A percentile compares a stretch with the other conserved stretches of the same genome.
phyloP scores from a whole-genome alignment of 2,329 filamentous ascomycete genomes.

The Exserohilum turcica region DNA sequence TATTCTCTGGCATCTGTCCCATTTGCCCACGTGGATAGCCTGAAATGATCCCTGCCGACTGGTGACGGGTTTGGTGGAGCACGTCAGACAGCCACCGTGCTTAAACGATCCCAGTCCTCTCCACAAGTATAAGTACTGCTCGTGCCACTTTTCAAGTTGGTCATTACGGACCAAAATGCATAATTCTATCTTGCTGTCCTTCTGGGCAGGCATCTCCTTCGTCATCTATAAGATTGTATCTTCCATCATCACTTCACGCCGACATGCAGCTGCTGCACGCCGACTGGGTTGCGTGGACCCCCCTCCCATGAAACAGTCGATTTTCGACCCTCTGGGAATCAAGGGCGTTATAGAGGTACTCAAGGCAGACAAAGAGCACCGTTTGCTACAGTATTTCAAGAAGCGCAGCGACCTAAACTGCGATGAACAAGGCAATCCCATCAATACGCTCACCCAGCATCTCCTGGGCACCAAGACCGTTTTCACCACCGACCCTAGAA shows the following conservation, averaged over 20 bases:
- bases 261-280: constrained; percentile 44
- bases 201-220: constrained; percentile 41
- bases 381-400: constrained; percentile 39
- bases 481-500: constrained; percentile 52
- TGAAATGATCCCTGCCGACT: neutral
- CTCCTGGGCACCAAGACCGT: constrained; percentile 19
- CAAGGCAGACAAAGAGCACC: constrained; percentile 44
- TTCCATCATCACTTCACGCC: constrained; percentile 34
- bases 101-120: neutral
- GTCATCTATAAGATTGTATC: constrained; percentile 38
- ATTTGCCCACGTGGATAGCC: neutral
- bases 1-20: neutral
- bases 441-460: constrained; percentile 36
- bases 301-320: constrained; percentile 43
- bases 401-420: constrained; percentile 25
- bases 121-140: neutral
- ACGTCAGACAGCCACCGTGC: neutral
- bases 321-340: constrained; percentile 57
- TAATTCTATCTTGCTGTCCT: constrained; percentile 29
- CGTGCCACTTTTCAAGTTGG: neutral
- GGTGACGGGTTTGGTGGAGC: neutral
- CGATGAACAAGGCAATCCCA: constrained; percentile 20
- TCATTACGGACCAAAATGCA: constrained; percentile 29
- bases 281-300: constrained; percentile 52
- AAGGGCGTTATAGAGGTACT: constrained; percentile 51